These are phyloP conservation scores for Lipomyces japonicus DNA, from an alignment of 805 yeast genomes.

Conservation along the genomic window DNA sequence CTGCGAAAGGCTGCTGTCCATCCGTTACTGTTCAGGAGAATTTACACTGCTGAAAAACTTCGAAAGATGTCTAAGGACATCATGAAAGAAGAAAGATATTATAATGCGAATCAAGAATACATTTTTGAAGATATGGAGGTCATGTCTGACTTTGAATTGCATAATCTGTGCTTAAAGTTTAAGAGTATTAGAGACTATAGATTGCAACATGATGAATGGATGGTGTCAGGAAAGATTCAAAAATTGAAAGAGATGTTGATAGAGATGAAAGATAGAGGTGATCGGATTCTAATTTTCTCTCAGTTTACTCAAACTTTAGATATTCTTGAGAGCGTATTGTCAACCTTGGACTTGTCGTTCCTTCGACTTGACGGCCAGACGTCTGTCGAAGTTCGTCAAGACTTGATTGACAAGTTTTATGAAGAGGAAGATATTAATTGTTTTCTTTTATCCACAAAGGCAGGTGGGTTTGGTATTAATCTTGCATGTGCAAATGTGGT, in stretches of 20 bases:
- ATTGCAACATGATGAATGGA: slow-evolving; percentile 48
- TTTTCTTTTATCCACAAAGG: slow-evolving; percentile 86
- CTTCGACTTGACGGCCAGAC: slow-evolving; percentile 91
- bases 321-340: slow-evolving; percentile 72
- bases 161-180: slow-evolving; percentile 67
- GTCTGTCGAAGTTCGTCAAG: slow-evolving; percentile 88
- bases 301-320: slow-evolving; percentile 90
- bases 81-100: slow-evolving; percentile 74
- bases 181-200: slow-evolving; percentile 58
- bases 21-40: slow-evolving; percentile 74
- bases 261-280: slow-evolving; percentile 51
- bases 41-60: slow-evolving; percentile 55
- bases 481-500: slow-evolving; percentile 93
- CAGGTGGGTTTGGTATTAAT: slow-evolving; percentile 98
- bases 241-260: slow-evolving; percentile 57
- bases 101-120: slow-evolving; percentile 66
- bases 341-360: slow-evolving; percentile 62
- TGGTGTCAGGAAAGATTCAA: slow-evolving; percentile 69
- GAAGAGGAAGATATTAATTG: slow-evolving; percentile 79
- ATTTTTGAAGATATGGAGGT: slow-evolving; percentile 92
- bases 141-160: slow-evolving; percentile 88
- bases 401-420: slow-evolving; percentile 81
- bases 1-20: slow-evolving; percentile 90
- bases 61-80: slow-evolving; percentile 70
- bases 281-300: slow-evolving; percentile 77